Percentiles rank a stretch among this genome's conserved stretches.
Evolutionary conservation across 1,284 basidiomycete species (phyloP).

Genomic region (Paramarasmius palmivorus): DNA sequence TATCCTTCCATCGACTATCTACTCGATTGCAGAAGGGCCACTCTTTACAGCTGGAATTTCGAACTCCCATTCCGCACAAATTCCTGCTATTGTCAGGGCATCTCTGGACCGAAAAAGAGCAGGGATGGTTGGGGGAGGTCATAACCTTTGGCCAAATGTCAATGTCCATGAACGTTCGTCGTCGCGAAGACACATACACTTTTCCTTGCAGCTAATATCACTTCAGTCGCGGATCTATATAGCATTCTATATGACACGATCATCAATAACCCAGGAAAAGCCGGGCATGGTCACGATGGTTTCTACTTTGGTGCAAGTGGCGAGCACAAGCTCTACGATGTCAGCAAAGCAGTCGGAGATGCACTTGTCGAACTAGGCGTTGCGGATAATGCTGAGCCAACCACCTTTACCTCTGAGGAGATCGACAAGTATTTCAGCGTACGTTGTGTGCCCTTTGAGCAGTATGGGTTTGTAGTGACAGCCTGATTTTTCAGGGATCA

Average conservation of each 20-base stretch:
- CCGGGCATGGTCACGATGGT: constrained; percentile 48
- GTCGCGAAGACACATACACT: not conserved
- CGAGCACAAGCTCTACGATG: constrained; percentile 37
- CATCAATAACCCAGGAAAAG: constrained; percentile 14
- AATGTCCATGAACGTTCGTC: constrained; percentile 42
- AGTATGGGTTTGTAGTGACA: not conserved
- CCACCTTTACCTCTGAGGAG: constrained; percentile 38
- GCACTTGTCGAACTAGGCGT: constrained; percentile 28
- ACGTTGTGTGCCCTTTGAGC: constrained; percentile 11
- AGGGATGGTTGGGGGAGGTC: constrained; percentile 44
- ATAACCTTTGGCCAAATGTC: constrained; percentile 48
- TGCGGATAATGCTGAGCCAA: constrained; percentile 30
- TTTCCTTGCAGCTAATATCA: not conserved
- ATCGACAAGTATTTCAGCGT: constrained; percentile 33
- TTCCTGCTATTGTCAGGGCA: constrained; percentile 36
- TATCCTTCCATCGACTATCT: constrained; percentile 45
- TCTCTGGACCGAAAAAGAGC: constrained; percentile 38
- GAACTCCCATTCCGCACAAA: constrained; percentile 41
- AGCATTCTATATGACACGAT: constrained; percentile 1
- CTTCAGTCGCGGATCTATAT: constrained; percentile 12
- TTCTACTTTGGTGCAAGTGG: constrained; percentile 52
- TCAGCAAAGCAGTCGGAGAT: constrained; percentile 26
- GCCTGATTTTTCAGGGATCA: constrained; percentile 21
- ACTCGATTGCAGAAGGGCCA: constrained; percentile 37
- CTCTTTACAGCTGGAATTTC: constrained; percentile 41